These are phyloP conservation scores for Furcasterigmium furcatum DNA, from an alignment of 2,329 filamentous ascomycete genomes.

Conservation along the genomic window DNA sequence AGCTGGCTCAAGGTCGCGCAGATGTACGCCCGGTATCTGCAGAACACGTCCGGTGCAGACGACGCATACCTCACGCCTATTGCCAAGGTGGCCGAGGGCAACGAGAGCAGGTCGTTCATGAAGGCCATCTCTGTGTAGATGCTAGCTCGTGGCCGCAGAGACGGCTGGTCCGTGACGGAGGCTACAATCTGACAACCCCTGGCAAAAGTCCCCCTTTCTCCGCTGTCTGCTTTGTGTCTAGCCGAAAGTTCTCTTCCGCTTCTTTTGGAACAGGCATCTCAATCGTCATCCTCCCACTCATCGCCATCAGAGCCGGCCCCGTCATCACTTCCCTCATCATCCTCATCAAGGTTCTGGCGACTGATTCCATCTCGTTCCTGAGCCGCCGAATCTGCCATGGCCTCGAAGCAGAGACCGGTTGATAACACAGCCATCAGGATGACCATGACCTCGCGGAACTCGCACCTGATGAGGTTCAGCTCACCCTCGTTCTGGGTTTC, in stretches of 20 bases:
- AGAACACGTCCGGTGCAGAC: constrained; percentile 18
- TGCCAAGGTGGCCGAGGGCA: constrained; percentile 54
- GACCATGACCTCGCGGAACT: neutral
- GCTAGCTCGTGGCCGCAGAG: too few relatives aligned
- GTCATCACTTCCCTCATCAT: neutral
- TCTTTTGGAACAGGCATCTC: too few relatives aligned
- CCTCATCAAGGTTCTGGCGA: neutral
- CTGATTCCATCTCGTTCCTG: neutral
- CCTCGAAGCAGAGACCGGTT: neutral
- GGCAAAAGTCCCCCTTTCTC: too few relatives aligned
- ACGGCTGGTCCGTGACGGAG: too few relatives aligned
- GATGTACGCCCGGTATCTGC: constrained; percentile 45
- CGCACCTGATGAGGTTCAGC: neutral
- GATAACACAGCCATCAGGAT: neutral
- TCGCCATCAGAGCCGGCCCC: neutral
- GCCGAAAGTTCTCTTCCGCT: too few relatives aligned
- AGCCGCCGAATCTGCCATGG: neutral
- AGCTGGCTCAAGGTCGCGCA: constrained; percentile 60
- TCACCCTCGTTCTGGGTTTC: neutral
- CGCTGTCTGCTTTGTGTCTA: too few relatives aligned
- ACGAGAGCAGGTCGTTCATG: constrained; percentile 51
- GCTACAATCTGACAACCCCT: too few relatives aligned
- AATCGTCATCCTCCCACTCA: neutral
- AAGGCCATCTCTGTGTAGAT: constrained; percentile 34
- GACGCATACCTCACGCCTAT: constrained; percentile 43